Percentiles rank a stretch among this genome's conserved stretches.
These are phyloP conservation scores for Tulasnella sp. DNA, from an alignment of 768 basidiomycete genomes.

Conservation along the genomic window DNA sequence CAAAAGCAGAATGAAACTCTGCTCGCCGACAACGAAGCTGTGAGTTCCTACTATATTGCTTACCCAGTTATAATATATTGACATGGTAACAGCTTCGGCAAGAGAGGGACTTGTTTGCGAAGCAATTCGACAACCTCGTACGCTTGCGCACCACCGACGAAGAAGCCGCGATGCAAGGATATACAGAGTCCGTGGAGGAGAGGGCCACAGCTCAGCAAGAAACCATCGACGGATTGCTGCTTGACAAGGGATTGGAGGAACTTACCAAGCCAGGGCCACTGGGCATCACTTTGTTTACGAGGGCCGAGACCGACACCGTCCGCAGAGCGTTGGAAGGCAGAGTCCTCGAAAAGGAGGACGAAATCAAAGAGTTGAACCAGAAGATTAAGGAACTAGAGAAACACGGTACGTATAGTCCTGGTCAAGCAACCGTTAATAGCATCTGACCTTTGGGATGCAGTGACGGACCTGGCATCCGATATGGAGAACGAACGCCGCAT, in stretches of 20 bases:
- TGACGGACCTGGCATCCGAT: not conserved
- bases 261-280: slow-evolving; percentile 50
- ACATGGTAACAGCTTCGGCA: slow-evolving; percentile 40
- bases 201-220: slow-evolving; percentile 57
- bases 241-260: slow-evolving; percentile 55
- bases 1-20: slow-evolving; percentile 10
- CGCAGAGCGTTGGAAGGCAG: slow-evolving; percentile 46
- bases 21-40: slow-evolving; percentile 13
- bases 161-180: slow-evolving; percentile 52
- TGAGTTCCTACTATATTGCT: not conserved
- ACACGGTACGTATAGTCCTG: slow-evolving; percentile 42
- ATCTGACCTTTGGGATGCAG: slow-evolving; percentile 46
- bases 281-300: slow-evolving; percentile 63
- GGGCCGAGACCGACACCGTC: slow-evolving; percentile 70
- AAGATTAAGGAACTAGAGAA: slow-evolving; percentile 50
- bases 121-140: slow-evolving; percentile 58
- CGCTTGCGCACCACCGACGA: slow-evolving; percentile 61
- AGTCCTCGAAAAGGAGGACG: slow-evolving; percentile 42
- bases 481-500: not conserved
- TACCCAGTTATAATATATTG: not conserved
- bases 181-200: slow-evolving; percentile 51
- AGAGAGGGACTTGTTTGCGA: slow-evolving; percentile 49
- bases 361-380: slow-evolving; percentile 42
- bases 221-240: slow-evolving; percentile 53
- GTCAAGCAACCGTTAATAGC: slow-evolving; percentile 35